Evolutionary conservation across 805 yeast species (phyloP).

Genomic region (Spencermartinsiella europaea): DNA sequence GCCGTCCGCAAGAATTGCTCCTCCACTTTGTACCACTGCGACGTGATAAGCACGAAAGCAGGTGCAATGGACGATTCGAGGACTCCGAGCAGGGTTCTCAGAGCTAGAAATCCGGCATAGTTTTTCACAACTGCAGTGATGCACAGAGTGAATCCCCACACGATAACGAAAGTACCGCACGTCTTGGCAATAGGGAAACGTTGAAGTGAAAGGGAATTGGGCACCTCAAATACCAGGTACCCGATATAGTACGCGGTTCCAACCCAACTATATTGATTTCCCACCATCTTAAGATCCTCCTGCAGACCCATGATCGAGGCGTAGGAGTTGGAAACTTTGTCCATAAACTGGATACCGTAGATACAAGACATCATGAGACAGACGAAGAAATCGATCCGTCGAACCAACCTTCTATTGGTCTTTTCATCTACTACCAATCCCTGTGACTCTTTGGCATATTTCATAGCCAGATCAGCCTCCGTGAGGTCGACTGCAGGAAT

Average conservation of each 20-base stretch:
- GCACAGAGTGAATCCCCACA: slow-evolving; percentile 59
- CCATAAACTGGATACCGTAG: slow-evolving; percentile 56
- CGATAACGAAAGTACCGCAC: slow-evolving; percentile 41
- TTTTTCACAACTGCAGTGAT: slow-evolving; percentile 44
- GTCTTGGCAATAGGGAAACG: slow-evolving; percentile 53
- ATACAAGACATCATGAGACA: slow-evolving; percentile 47
- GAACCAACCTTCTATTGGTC: slow-evolving; percentile 32
- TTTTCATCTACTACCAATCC: slow-evolving; percentile 17
- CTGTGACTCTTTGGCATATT: slow-evolving; percentile 8
- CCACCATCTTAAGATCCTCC: slow-evolving; percentile 42
- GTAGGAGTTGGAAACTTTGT: slow-evolving; percentile 48
- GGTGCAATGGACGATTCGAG: slow-evolving; percentile 55
- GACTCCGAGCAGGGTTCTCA: slow-evolving; percentile 48
- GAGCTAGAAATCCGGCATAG: slow-evolving; percentile 43
- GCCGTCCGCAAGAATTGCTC: slow-evolving; percentile 43
- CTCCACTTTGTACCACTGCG: slow-evolving; percentile 50
- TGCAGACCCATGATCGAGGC: slow-evolving; percentile 51
- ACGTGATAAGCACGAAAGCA: slow-evolving; percentile 50
- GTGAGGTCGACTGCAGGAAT: neutral
- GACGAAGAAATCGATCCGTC: slow-evolving; percentile 49
- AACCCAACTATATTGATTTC: slow-evolving; percentile 42
- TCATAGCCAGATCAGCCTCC: slow-evolving; percentile 6
- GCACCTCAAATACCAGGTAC: slow-evolving; percentile 52
- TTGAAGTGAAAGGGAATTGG: slow-evolving; percentile 46
- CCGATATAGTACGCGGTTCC: slow-evolving; percentile 64